Evolutionary conservation across 169 alveolate species (phyloP).

Genomic region (Plasmodium billcollinsi): DNA sequence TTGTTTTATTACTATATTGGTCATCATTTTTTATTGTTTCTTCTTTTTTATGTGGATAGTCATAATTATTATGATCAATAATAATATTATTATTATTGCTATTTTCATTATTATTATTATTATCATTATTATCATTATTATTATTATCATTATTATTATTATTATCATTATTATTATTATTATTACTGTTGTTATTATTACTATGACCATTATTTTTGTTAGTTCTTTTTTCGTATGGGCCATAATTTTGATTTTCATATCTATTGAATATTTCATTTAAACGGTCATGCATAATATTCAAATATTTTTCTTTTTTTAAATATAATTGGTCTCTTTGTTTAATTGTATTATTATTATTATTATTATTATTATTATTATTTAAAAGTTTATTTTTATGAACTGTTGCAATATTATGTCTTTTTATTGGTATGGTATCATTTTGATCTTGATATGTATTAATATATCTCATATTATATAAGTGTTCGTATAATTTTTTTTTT

Average conservation of each 20-base stretch:
- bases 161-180: background rate
- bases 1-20: conserved; percentile 31
- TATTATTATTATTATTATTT: conserved; percentile 4
- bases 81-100: background rate
- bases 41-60: background rate
- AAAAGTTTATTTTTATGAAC: conserved; percentile 3
- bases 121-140: background rate
- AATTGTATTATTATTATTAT: conserved; percentile 8
- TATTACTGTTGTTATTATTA: background rate
- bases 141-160: background rate
- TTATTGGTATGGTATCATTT: background rate
- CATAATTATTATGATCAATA: conserved; percentile 4
- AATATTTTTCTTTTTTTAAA: conserved; percentile 3
- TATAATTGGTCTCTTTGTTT: background rate
- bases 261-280: conserved; percentile 36
- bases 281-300: background rate
- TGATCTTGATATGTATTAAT: too few species aligned
- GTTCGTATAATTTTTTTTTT: too few species aligned
- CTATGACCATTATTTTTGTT: background rate
- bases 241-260: conserved; percentile 9
- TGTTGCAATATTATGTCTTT: conserved; percentile 37
- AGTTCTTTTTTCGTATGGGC: too few species aligned
- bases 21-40: background rate
- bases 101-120: background rate
- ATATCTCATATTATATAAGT: too few species aligned